Base-by-base conservation (phyloP, 1,284 basidiomycete genomes). In the Agroathelia rolfsii region DNA sequence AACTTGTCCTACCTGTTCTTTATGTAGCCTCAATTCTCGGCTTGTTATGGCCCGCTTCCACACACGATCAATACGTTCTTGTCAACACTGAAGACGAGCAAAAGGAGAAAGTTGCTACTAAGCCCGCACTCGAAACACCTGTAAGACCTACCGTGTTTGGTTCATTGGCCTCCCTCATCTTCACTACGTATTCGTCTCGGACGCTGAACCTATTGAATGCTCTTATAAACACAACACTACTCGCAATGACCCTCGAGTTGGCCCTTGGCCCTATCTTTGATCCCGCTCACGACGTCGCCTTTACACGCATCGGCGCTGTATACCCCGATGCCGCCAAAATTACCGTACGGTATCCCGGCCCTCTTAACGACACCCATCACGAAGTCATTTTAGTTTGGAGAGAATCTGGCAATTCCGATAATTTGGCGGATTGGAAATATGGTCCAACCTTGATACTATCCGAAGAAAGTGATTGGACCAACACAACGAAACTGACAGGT, bases 251-350 rank as follows among this genome's bases (percentile, higher is more conserved):
- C 14, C 45, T 59, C 22, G 76, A 82, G 40, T 64, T 76, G 39
- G 52, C 64, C 19, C 38, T 61, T 6, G 58, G 64, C 6, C 74
- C 77, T 7, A 59, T 68, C 42, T 47, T 73, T 36, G 69, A 76
- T 47, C 45, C 64, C 27, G 71, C 75, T 15, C 34, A 55, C 9
- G 63, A 69, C 45, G 66, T 81, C 37, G 55, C 61, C 4, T 85
- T 79, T 50, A 69, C 72, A 3, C 68, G 80, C 30, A 58, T 83
- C 32, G 80, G 81, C 8, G 79, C 79, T 3, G 66, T 84, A 30
- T 69, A 73, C 45, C 69, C 75, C 8, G 69, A 75, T 41, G 58
- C 60, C 30, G 75, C 58, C 38, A 83, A 81, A 50, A 61, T 84
- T 28, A 55, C 66, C 21, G 66, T 74, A 9, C 70, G 80, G 17